These are phyloP conservation scores for Suillus subluteus DNA, from an alignment of 768 basidiomycete genomes.

Conservation along the genomic window DNA sequence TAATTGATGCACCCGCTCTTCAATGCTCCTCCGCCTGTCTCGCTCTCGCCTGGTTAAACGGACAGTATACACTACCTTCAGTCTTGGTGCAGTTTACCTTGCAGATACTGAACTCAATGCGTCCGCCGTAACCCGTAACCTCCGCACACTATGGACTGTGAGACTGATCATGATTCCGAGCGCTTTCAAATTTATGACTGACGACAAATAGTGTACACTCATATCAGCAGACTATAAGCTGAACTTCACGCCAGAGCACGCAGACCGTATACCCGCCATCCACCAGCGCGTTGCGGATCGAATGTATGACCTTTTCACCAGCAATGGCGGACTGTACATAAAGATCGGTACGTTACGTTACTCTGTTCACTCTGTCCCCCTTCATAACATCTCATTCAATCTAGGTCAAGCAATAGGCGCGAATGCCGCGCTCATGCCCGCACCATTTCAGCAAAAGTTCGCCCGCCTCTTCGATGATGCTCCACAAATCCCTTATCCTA, in stretches of 20 bases:
- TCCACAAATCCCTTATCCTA: slow-evolving; percentile 78
- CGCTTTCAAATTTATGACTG: slow-evolving; percentile 9
- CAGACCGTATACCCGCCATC: slow-evolving; percentile 73
- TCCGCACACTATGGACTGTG: slow-evolving; percentile 55
- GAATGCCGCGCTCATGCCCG: slow-evolving; percentile 84
- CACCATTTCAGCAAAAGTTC: slow-evolving; percentile 82
- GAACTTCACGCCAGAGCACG: slow-evolving; percentile 78
- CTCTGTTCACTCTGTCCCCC: slow-evolving; percentile 16
- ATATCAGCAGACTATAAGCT: slow-evolving; percentile 86
- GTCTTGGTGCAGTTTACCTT: slow-evolving; percentile 38
- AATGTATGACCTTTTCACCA: slow-evolving; percentile 73
- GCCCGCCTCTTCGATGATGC: slow-evolving; percentile 86
- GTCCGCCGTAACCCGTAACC: slow-evolving; percentile 49
- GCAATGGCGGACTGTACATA: slow-evolving; percentile 86
- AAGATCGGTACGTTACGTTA: slow-evolving; percentile 63
- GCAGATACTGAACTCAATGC: slow-evolving; percentile 51
- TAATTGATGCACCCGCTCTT: slow-evolving; percentile 1
- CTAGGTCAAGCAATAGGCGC: slow-evolving; percentile 78
- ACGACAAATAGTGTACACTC: slow-evolving; percentile 55
- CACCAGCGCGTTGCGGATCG: slow-evolving; percentile 85
- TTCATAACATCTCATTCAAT: slow-evolving; percentile 6
- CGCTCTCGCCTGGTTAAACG: slow-evolving; percentile 20
- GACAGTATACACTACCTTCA: slow-evolving; percentile 26
- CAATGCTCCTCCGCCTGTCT: slow-evolving; percentile 2
- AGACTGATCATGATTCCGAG: slow-evolving; percentile 13